Conservation (phyloP, 345 rosid genomes). For the Murraya paniculata region DNA sequence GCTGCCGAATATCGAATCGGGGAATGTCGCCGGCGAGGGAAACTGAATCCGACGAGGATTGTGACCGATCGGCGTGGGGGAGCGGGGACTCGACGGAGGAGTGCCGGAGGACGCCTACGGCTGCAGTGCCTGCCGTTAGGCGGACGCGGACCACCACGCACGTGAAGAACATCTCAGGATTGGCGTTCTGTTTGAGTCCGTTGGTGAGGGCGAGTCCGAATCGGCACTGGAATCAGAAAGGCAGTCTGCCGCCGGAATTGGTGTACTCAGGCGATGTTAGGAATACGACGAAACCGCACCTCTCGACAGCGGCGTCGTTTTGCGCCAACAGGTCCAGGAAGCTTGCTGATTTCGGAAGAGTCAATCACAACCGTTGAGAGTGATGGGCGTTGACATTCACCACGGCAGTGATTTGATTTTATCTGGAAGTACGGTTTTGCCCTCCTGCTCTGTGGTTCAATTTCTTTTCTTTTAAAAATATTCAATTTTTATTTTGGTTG, state of each 20-base stretch:
- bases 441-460: slow-evolving; percentile 10
- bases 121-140: slow-evolving; percentile 32
- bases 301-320: slow-evolving; percentile 69
- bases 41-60: slow-evolving; percentile 31
- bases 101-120: slow-evolving; percentile 39
- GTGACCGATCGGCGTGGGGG: slow-evolving; percentile 33
- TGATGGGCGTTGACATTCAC: slow-evolving; percentile 27
- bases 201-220: slow-evolving; percentile 87
- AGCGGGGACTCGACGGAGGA: slow-evolving; percentile 43
- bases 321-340: slow-evolving; percentile 82
- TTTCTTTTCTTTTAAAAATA: neutral
- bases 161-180: slow-evolving; percentile 42
- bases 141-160: slow-evolving; percentile 24
- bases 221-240: slow-evolving; percentile 57
- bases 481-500: neutral
- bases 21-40: slow-evolving; percentile 81
- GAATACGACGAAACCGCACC: slow-evolving; percentile 53
- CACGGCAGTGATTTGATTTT: neutral
- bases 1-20: slow-evolving; percentile 39
- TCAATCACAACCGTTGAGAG: slow-evolving; percentile 61
- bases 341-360: slow-evolving; percentile 81
- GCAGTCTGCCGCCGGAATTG: slow-evolving; percentile 45
- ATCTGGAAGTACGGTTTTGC: slow-evolving; percentile 26
- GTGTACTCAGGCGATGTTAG: slow-evolving; percentile 49
- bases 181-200: slow-evolving; percentile 86